Base-by-base conservation (phyloP, 2,329 filamentous ascomycete genomes). In the Xylaria sp. region DNA sequence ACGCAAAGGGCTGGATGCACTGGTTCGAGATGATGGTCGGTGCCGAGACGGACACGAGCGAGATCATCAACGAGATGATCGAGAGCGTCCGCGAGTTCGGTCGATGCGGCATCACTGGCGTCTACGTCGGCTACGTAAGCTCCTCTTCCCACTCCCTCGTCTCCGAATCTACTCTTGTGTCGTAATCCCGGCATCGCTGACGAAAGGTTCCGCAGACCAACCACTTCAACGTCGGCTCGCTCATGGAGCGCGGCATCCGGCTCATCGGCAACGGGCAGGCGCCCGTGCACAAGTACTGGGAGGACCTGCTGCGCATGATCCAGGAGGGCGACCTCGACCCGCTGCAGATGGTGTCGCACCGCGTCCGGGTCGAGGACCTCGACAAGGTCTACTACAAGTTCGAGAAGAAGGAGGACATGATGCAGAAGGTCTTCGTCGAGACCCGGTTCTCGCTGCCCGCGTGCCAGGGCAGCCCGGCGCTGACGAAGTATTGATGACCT, bases 231-330 rank as follows among this genome's bases (percentile, higher is more conserved):
- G 86, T 93, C 62, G 90, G 91, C 8, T 86, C 89, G 0, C 69
- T 95, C 13, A 95, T 95, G 91, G 85, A 95, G 74, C 86, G 89
- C 26, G 91, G 91, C n/a, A 85, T 95, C 62, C 86, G 89, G 1
- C 81, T 96, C 41, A 92, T 85, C 40, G 83, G 84, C 17, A 85
- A 85, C 63, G 83, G 83, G 1, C 83, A 86, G 63, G 82, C 82
- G 0, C 91, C 91, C 0, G 90, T 95, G 0, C 90, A 93, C 65
- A 83, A 87, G 65, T 94, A 95, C 75, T 95, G 90, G 91, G 79
- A 91, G 20, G 82, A 89, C 2, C 77, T 95, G n/a, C 77, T 94
- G 42, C 74, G 82, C 57, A 75, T 77, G 72, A 88, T 95, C 57
- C 80, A 86, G 64, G 78, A 77, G 19, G 85, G 85, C 26, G 79